Percentiles rank a stretch among this genome's conserved stretches.
Conservation (phyloP, 2,329 filamentous ascomycete species). For the Alternaria tenuissima region DNA sequence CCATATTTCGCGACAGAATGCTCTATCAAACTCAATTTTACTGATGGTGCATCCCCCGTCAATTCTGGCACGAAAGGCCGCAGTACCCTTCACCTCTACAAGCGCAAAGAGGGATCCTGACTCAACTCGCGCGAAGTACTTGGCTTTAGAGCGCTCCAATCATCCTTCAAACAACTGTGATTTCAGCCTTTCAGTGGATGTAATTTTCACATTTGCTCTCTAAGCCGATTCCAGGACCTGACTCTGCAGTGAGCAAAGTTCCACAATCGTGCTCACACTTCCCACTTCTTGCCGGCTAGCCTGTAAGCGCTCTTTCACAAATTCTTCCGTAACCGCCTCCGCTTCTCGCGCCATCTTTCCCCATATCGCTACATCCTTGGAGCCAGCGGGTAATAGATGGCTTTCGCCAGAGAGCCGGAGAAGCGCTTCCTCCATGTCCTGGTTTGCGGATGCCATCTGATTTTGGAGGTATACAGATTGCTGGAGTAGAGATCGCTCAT, state of each 20-base stretch:
- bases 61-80: neutral
- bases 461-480: conserved; percentile 46
- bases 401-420: conserved; percentile 50
- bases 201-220: too few relatives aligned
- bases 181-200: too few relatives aligned
- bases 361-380: conserved; percentile 39
- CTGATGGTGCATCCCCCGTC: neutral
- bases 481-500: conserved; percentile 44
- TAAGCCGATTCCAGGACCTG: conserved; percentile 16
- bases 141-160: too few relatives aligned
- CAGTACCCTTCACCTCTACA: too few relatives aligned
- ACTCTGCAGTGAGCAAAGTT: conserved; percentile 41
- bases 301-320: conserved; percentile 30
- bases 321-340: conserved; percentile 26
- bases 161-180: too few relatives aligned
- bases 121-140: too few relatives aligned
- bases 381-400: conserved; percentile 47
- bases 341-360: conserved; percentile 33
- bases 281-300: conserved; percentile 35
- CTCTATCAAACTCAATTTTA: neutral
- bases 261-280: conserved; percentile 35
- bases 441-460: conserved; percentile 42
- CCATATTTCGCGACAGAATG: neutral
- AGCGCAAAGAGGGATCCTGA: too few relatives aligned
- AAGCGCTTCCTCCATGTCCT: conserved; percentile 40